Evolutionary conservation across 2,329 filamentous ascomycete species (phyloP), one percentile per base, ranked within the genome.

Genomic region (Aspergillus novoparasiticus): DNA sequence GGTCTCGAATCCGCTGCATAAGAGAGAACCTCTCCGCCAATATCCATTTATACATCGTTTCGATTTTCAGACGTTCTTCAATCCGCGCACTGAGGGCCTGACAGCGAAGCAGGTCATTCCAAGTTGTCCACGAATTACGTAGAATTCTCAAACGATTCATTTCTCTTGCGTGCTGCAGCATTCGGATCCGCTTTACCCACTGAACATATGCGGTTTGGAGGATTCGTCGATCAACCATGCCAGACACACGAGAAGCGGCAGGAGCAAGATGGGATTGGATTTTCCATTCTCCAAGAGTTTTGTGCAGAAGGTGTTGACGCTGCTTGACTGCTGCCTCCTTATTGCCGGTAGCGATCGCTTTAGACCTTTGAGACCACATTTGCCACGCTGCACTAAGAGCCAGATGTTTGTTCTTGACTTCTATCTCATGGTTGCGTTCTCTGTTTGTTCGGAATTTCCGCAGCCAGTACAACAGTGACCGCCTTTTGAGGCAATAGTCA

Each of bases 41-140:
- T n/a, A 85, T 81, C 87, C 87, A 89, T 73, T 82, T 87, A 73
- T 88, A 88, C 64, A 90, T 77, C 8, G 79, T 75, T 69, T 89
- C 83, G 34, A 85, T 75, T 48, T 85, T 77, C 46, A 88, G 67
- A 4, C 87, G 82, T 65, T 86, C 82, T 65, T 88, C 81, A 55
- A 88, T 85, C 16, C 81, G 83, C 23, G 81, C 77, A 56, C 75
- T 77, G 2, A 89, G 74, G 19, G 82, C 82, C 67, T 83, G 79
- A 64, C 81, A 83, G 21, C 87, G 85, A 19, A 89, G 78, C 19
- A 78, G 78, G 68, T 89, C 85, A 66, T 89, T 89, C 88, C 88
- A 90, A 12, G 79, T 77, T 1, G 83, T 87, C 79, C 85, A 87
- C 4, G 85, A 80, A 71, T 86, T 87, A 57, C 82, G 83, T 57